phyloP scores from a whole-genome alignment of 202 grass and related monocot species.

The Zizania palustris region DNA sequence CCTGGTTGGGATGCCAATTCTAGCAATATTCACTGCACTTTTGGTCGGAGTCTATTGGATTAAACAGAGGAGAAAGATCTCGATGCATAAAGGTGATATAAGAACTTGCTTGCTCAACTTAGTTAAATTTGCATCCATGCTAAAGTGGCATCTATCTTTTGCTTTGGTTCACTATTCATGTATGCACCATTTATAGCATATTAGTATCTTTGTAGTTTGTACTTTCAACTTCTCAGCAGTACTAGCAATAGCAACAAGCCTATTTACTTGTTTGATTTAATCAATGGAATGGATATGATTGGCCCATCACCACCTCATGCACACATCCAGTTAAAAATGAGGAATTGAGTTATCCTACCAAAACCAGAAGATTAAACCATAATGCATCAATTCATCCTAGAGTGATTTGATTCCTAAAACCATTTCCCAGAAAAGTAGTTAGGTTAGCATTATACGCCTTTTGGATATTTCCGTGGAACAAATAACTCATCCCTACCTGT shows the following conservation, averaged over 20 bases:
- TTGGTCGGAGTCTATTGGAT: constrained; percentile 54
- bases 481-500: background rate
- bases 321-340: background rate
- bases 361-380: background rate
- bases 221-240: constrained; percentile 16
- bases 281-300: too few species aligned
- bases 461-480: constrained; percentile 12
- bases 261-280: too few species aligned
- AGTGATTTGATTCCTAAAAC: background rate
- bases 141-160: constrained; percentile 8
- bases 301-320: too few species aligned
- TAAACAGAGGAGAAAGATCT: constrained; percentile 45
- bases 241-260: background rate
- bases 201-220: constrained; percentile 3
- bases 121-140: constrained; percentile 32
- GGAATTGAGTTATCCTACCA: background rate
- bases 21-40: constrained; percentile 57
- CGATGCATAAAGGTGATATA: constrained; percentile 63
- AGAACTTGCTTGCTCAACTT: constrained; percentile 28
- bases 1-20: constrained; percentile 46
- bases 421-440: background rate
- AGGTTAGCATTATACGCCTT: background rate
- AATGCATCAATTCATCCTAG: background rate
- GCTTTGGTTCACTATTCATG: background rate
- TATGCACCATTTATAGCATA: constrained; percentile 19